phyloP scores from a whole-genome alignment of 2,329 filamentous ascomycete species.

The Sporothrix protearum region DNA sequence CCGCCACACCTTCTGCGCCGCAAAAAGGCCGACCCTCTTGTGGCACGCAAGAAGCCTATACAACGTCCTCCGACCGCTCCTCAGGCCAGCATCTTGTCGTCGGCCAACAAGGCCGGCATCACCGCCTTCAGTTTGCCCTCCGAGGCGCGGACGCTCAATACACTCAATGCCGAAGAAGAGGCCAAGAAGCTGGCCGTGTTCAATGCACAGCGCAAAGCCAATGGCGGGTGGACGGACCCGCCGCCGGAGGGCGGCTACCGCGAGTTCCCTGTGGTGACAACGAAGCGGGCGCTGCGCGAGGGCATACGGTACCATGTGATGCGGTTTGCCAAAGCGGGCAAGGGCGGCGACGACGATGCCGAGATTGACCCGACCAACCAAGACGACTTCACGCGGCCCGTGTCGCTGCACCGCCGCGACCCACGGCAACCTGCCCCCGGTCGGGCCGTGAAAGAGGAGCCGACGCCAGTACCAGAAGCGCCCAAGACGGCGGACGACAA shows the following conservation, averaged over 20 bases:
- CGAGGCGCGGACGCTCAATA: conserved; percentile 27
- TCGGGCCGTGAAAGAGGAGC: conserved; percentile 59
- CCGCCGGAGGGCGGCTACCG: conserved; percentile 39
- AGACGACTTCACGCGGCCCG: conserved; percentile 78
- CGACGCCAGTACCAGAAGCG: conserved; percentile 37
- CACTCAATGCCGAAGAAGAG: conserved; percentile 24
- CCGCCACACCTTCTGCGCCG: conserved; percentile 40
- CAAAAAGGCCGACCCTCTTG: conserved; percentile 59
- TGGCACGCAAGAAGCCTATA: conserved; percentile 55
- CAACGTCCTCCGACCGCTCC: conserved; percentile 37
- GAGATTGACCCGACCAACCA: conserved; percentile 67
- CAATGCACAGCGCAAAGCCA: conserved; percentile 44
- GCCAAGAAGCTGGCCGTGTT: conserved; percentile 35
- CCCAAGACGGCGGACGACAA: conserved; percentile 49
- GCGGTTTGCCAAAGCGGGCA: conserved; percentile 64
- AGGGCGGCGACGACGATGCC: conserved; percentile 41
- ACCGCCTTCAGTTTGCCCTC: conserved; percentile 26
- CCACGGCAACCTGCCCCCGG: conserved; percentile 66
- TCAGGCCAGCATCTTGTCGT: conserved; percentile 22
- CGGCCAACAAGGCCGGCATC: conserved; percentile 21
- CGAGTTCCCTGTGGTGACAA: conserved; percentile 70
- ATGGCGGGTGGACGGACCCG: conserved; percentile 58
- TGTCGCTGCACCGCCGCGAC: conserved; percentile 84
- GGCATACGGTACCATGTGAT: conserved; percentile 84
- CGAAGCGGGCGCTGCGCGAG: conserved; percentile 74